Base-by-base conservation (phyloP, 1,284 basidiomycete genomes). In the Ganoderma lucidum region DNA sequence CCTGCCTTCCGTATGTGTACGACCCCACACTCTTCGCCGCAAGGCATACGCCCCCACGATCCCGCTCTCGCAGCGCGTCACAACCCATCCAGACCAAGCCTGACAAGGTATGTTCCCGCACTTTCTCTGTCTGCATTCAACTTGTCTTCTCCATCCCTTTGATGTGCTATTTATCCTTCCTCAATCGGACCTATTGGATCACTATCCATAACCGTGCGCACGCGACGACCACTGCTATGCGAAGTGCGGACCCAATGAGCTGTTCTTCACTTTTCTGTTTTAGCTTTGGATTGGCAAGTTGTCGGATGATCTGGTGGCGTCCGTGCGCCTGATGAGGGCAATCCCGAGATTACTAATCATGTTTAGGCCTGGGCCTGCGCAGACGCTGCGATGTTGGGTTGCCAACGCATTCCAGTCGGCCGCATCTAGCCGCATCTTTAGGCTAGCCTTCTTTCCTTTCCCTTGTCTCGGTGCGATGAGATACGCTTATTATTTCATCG, bases 11-110 rank as follows among this genome's bases (percentile, higher is more conserved):
- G 30, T 74, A 64, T 67, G 66, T 78, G 23, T 79, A 80, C 60
- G 78, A 80, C 71, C 78, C 78, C 2, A 72, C 70, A 12, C 68
- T 80, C 64, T 80, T 78, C 73, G 58, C 75, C 23, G 67, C 73
- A 45, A 72, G 64, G 51, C 70, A 56, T 67, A 59, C 56, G 63
- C 61, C 65, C 2, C 61, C 64, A 23, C 66, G 70, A 10, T 62
- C 68, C 5, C 72, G 72, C 42, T 66, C 70, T 15, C 66, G 69
- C 23, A 73, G 72, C 39, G 53, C 71, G 19, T 68, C 67, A 19
- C 70, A 70, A 39, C 30, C 65, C 14, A 37, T 32, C 10, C 64
- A 51, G 55, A 66, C 55, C 6, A 66, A 70, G n/a, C 66, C 63
- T 41, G 74, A 76, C 68, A 76, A 76, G 68, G 75, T 75, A 60